Evolutionary conservation across 306 rosid genomes (phyloP), one percentile per base, ranked within the genome.

Genomic region (Mimosa pudica): DNA sequence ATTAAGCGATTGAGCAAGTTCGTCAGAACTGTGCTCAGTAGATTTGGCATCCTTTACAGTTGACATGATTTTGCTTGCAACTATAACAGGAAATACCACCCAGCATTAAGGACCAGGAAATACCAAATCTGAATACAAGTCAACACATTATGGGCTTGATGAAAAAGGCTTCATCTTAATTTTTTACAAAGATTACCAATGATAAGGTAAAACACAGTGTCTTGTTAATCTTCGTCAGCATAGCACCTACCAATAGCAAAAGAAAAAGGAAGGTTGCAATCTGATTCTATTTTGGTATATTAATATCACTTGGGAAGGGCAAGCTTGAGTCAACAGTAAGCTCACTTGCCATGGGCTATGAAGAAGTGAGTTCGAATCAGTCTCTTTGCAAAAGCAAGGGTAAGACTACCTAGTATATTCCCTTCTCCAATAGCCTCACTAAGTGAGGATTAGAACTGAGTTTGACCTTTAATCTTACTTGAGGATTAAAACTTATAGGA

Each of bases 1-100:
- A 72, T 83, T 84, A 30, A 93, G 88, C 7, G 92, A 85, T 7
- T 86, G 92, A 30, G 98, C 88, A 12, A 95, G 87, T 36, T 88
- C 91, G 79, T 86, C 94, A 2, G 1, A 82, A 51, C 80, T 73
- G 64, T 57, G 82, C 76, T 79, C 70, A 30, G 82, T 82, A 6
- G 73, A 48, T 47, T 65, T 83, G 38, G 73, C 86, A 32, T 82
- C 83, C 80, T 79, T 76, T 32, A 20, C 73, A 47, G 76, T 69
- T 41, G 81, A 86, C 90, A 87, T 87, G 64, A 61, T 8, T 75
- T 17, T 63, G 41, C 44, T 13, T 63, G 41, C 70, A 13, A 10
- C 73, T 55, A 13, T 45, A 12, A 32, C 41, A 20, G 48, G 7
- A 17, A 49, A 20, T 77, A 58, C 66, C 36, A 47, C 73, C 36